These are phyloP conservation scores for Nepenthes mirabilis DNA, from an alignment of 148 eudicot species.

Conservation along the genomic window DNA sequence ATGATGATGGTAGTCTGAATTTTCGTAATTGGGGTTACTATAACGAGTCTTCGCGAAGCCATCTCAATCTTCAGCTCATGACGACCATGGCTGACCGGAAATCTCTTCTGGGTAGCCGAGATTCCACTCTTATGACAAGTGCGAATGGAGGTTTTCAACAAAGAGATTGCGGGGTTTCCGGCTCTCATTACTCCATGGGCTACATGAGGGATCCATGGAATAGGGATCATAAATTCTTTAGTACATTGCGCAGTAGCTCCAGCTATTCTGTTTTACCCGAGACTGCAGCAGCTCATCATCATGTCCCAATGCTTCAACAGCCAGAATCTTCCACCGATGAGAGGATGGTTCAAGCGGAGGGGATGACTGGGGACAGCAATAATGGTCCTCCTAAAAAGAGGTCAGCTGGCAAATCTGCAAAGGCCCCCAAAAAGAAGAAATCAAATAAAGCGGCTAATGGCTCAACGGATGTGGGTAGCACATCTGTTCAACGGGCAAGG, in stretches of 20 bases:
- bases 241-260: not conserved
- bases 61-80: conserved; percentile 1
- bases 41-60: not conserved
- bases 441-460: conserved; percentile 1
- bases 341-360: not conserved
- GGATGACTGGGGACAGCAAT: not conserved
- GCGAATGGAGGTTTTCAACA: not conserved
- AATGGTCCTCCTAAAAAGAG: not conserved
- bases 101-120: not conserved
- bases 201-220: not conserved
- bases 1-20: conserved; percentile 3
- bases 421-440: conserved; percentile 3
- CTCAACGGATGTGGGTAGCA: conserved; percentile 1
- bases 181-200: not conserved
- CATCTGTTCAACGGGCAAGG: conserved; percentile 2
- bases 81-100: not conserved
- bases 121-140: not conserved
- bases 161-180: conserved; percentile 3
- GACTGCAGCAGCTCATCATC: not conserved
- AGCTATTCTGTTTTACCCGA: not conserved
- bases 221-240: not conserved
- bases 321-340: not conserved
- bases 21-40: conserved; percentile 2
- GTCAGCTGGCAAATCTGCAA: conserved; percentile 1
- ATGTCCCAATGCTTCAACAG: not conserved